phyloP scores from a whole-genome alignment of 2,329 filamentous ascomycete species.

The Fusarium zealandicum region DNA sequence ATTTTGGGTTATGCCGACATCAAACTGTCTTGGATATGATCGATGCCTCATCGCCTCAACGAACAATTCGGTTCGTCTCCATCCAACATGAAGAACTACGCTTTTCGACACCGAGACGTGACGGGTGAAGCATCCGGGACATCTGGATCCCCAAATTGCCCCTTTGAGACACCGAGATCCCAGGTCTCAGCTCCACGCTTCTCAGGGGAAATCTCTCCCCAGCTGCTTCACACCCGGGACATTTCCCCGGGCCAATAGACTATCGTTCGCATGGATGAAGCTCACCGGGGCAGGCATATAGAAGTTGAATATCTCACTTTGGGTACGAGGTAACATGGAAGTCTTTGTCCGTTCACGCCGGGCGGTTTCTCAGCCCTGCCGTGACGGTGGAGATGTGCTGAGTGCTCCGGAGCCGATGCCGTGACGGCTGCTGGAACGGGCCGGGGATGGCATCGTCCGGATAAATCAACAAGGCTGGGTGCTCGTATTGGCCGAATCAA shows the following conservation, averaged over 20 bases:
- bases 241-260: slow-evolving; percentile 31
- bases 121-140: slow-evolving; percentile 17
- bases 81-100: slow-evolving; percentile 39
- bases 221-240: slow-evolving; percentile 11
- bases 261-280: not conserved
- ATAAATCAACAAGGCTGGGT: not conserved
- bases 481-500: not conserved
- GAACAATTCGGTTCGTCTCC: not conserved
- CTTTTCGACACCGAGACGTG: slow-evolving; percentile 38
- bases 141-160: slow-evolving; percentile 22
- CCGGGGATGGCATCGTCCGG: not conserved
- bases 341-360: slow-evolving; percentile 6
- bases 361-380: slow-evolving; percentile 27
- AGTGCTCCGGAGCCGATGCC: slow-evolving; percentile 1
- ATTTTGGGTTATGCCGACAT: slow-evolving; percentile 14
- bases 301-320: not conserved
- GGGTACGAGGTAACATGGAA: not conserved
- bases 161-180: slow-evolving; percentile 35
- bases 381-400: not conserved
- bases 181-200: slow-evolving; percentile 23
- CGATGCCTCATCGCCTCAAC: slow-evolving; percentile 6
- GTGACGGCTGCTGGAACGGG: too few species aligned
- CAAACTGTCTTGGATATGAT: slow-evolving; percentile 10
- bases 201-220: slow-evolving; percentile 30
- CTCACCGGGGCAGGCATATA: slow-evolving; percentile 11